A percentile compares a stretch with the other conserved stretches of the same genome.
Evolutionary conservation across 1,284 basidiomycete genomes (phyloP).

Genomic region (Anthracocystis setariae): DNA sequence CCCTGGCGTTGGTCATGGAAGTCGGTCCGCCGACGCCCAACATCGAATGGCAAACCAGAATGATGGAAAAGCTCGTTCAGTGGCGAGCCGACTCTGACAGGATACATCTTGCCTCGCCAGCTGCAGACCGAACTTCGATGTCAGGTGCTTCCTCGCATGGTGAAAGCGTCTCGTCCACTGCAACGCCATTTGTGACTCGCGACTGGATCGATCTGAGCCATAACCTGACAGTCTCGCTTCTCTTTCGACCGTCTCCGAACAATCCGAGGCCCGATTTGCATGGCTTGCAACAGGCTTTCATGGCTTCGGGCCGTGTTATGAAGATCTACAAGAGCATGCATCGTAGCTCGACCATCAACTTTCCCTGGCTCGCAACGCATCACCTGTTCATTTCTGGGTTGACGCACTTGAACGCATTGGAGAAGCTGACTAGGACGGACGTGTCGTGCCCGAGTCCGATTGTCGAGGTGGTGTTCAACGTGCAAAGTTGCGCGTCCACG

Average conservation of each 20-base stretch:
- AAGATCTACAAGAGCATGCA: constrained; percentile 51
- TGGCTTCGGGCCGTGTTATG: constrained; percentile 39
- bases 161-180: constrained; percentile 27
- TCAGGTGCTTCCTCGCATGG: constrained; percentile 2
- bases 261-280: constrained; percentile 39
- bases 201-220: constrained; percentile 50
- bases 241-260: constrained; percentile 48
- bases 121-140: background rate
- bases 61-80: constrained; percentile 43
- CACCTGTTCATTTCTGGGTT: constrained; percentile 49
- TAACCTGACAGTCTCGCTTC: constrained; percentile 34
- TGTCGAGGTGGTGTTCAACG: constrained; percentile 46
- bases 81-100: constrained; percentile 37
- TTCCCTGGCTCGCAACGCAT: constrained; percentile 44
- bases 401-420: constrained; percentile 46
- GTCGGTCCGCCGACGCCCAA: constrained; percentile 46
- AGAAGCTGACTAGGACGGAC: constrained; percentile 36
- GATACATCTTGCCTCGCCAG: constrained; percentile 3
- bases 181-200: constrained; percentile 37
- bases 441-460: constrained; percentile 25
- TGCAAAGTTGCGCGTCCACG: constrained; percentile 49
- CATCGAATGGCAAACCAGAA: constrained; percentile 43
- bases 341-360: constrained; percentile 44
- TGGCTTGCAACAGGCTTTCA: constrained; percentile 40
- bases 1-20: constrained; percentile 45